Evolutionary conservation across 768 basidiomycete genomes (phyloP).

Genomic region (Pleurotus platypus): DNA sequence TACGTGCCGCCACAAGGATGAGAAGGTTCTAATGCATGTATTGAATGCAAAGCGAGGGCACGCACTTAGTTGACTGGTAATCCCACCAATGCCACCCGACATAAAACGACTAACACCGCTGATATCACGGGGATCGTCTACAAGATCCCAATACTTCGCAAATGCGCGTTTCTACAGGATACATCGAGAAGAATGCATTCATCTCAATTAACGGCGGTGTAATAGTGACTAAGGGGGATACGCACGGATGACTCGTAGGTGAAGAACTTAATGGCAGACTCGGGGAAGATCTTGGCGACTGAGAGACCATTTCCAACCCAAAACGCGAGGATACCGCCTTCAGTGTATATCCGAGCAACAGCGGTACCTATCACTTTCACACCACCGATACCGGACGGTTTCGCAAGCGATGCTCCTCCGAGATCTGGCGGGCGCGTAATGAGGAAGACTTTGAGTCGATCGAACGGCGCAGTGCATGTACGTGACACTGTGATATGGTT

Average conservation of each 20-base stretch:
- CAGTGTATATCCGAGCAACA: constrained; percentile 76
- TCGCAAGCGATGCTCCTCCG: constrained; percentile 45
- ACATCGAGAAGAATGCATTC: not conserved
- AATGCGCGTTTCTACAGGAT: constrained; percentile 83
- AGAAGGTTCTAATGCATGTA: constrained; percentile 11
- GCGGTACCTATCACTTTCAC: constrained; percentile 68
- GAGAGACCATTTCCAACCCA: constrained; percentile 99
- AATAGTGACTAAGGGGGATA: constrained; percentile 13
- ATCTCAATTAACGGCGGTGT: no score
- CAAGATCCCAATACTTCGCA: constrained; percentile 86
- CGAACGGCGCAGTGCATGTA: constrained; percentile 96
- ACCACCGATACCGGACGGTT: constrained; percentile 45
- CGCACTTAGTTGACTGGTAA: constrained; percentile 86
- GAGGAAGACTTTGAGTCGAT: constrained; percentile 93
- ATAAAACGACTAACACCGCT: constrained; percentile 91
- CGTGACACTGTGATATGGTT: constrained; percentile 69
- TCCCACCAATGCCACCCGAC: constrained; percentile 95
- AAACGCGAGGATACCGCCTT: constrained; percentile 87
- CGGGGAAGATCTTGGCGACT: constrained; percentile 93
- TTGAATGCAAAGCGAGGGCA: constrained; percentile 13
- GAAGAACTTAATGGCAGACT: constrained; percentile 98
- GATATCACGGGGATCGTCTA: constrained; percentile 84
- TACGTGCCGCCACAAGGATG: constrained; percentile 24
- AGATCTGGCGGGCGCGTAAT: constrained; percentile 85
- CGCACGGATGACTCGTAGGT: constrained; percentile 89